A percentile compares a stretch with the other conserved stretches of the same genome.
These are phyloP conservation scores for Yamadazyma triangularis DNA, from an alignment of 1,139 yeast genomes.

Conservation along the genomic window DNA sequence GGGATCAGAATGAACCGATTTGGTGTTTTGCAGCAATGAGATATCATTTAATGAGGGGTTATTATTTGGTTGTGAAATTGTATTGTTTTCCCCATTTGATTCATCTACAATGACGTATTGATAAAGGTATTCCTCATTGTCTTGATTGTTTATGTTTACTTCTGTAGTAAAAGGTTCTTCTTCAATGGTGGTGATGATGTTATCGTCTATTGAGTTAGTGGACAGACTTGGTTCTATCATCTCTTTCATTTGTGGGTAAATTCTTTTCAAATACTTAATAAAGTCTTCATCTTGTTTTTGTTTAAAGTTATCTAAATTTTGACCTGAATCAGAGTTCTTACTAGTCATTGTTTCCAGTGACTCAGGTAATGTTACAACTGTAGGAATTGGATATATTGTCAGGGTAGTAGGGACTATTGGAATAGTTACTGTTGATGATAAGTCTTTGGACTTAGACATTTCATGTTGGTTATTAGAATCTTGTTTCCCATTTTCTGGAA, in stretches of 20 bases:
- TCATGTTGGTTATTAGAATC: background rate
- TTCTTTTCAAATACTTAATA: conserved; percentile 8
- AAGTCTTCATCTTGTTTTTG: conserved; percentile 7
- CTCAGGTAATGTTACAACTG: background rate
- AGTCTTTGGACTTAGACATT: background rate
- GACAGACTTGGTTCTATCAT: conserved; percentile 1
- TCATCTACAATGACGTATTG: conserved; percentile 7
- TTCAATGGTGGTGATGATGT: background rate
- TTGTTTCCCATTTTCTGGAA: conserved; percentile 1
- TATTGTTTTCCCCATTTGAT: conserved; percentile 1
- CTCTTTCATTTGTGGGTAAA: conserved; percentile 6
- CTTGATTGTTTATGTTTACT: background rate
- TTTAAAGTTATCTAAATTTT: background rate
- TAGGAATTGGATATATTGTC: background rate
- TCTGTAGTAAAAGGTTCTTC: background rate
- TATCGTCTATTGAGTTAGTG: background rate
- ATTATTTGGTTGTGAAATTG: background rate
- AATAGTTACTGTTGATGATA: no score
- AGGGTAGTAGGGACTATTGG: background rate
- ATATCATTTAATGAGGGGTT: no score
- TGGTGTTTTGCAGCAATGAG: no score
- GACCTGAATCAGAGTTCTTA: background rate
- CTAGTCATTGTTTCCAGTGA: background rate
- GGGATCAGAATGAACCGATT: no score
- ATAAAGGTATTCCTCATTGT: conserved; percentile 2